Evolutionary conservation across 1,139 yeast genomes (phyloP).

Genomic region (Barnettozyma hawaiiensis): DNA sequence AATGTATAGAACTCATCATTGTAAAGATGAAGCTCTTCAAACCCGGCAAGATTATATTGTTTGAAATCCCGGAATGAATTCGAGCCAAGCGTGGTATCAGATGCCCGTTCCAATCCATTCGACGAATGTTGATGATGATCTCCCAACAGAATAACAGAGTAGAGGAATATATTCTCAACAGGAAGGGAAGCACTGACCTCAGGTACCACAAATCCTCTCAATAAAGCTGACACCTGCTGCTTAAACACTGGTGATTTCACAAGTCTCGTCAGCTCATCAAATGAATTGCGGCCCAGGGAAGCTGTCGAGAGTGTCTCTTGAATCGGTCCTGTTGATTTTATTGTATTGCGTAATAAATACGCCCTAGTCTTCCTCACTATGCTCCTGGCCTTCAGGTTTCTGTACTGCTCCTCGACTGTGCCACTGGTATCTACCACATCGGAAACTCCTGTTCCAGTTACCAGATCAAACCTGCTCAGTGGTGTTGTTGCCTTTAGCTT

Average conservation of each 20-base stretch:
- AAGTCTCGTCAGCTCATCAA: neutral
- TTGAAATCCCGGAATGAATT: conserved; percentile 6
- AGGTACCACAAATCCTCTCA: neutral
- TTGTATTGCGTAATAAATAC: neutral
- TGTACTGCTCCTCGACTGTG: neutral
- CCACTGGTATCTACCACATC: neutral
- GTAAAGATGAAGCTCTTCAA: conserved; percentile 8
- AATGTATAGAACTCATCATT: conserved; percentile 13
- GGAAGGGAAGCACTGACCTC: neutral
- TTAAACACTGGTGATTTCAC: neutral
- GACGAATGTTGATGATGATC: conserved; percentile 10
- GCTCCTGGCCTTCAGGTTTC: neutral
- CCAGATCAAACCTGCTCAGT: neutral
- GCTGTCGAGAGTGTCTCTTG: neutral
- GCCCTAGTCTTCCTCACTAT: neutral
- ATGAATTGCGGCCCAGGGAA: neutral
- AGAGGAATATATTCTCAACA: conserved; percentile 1
- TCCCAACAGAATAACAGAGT: conserved; percentile 9
- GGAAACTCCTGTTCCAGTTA: no score
- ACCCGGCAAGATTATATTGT: conserved; percentile 8
- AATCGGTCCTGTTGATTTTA: neutral
- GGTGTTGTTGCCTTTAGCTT: conserved; percentile 10
- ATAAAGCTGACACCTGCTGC: neutral
- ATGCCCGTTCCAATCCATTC: conserved; percentile 2
- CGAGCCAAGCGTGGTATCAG: conserved; percentile 12